Base-by-base conservation (phyloP, 1,284 basidiomycete species). In the Pterulicium gracile region DNA sequence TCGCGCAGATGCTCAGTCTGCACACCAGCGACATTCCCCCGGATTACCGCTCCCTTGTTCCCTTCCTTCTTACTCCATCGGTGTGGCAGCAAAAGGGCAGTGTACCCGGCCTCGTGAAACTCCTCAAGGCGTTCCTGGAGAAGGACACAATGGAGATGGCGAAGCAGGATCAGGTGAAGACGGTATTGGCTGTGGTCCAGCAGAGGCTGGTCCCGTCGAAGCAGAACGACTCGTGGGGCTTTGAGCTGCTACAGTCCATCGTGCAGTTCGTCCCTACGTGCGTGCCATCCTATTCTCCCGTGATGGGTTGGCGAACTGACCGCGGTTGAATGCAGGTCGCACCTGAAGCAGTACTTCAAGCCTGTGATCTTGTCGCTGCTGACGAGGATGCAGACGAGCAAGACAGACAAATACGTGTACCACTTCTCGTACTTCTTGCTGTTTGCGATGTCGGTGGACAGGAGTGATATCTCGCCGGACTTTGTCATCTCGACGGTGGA, bases 71-170 rank as follows among this genome's bases (percentile, higher is more conserved):
- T 24, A 90, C 84, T 0, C 92, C 93, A 0, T 70, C 80, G 1
- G 75, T 88, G 15, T 99, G 96, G 95, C 85, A 90, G 61, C 88
- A 92, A 58, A 85, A 94, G 53, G 95, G 95, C n/a, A 95, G 88
- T 57, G 82, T 98, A 18, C 95, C 95, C 0, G 94, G 93, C 1
- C 75, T 98, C 1, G 93, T 96, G 5, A 81, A 90, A 51, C 70
- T 98, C 5, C 71, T 98, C 47, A 83, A 84, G 51, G 90, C 92
- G 0, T 94, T 92, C 66, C 67, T 99, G 10, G 65, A 72, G 1
- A 76, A 84, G 20, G 93, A 91, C 48, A 73, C 79, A 0, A 56
- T 59, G 1, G 66, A 79, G 51, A 87, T 98, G 66, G 72, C 85
- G n/a, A 70, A 69, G 4, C 69, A 75, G 14, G 82, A 82, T 1